Base-by-base conservation (phyloP, 768 basidiomycete genomes). In the Rubroboletus pulcherrimus region DNA sequence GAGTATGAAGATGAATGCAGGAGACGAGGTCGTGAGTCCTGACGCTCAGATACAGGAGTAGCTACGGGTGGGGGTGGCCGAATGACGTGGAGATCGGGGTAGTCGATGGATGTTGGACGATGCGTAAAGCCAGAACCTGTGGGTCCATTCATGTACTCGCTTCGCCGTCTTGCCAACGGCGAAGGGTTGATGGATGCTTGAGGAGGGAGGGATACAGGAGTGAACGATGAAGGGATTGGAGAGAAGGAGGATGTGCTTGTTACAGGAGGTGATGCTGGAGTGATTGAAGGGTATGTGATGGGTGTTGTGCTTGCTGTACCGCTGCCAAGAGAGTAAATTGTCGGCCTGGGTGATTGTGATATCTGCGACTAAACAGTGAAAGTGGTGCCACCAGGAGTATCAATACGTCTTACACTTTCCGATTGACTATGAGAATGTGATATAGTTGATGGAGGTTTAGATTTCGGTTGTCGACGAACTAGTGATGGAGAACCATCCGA, bases 131-230 rank as follows among this genome's bases (percentile, higher is more conserved):
- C 73, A 2, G 80, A 76, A 31, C 84, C 66, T 5, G 85, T 81
- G 64, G 87, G 80, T 63, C 89, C 91, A 67, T 93, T 91, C 45
- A 91, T 74, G 64, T 85, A 93, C 59, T 93, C 90, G 60, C 83
- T 88, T 44, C 81, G 71, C 52, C 89, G 83, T 53, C 90, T 80
- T 6, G 89, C 78, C 5, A 92, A 76, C 6, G 88, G 78, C 17
- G 87, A 86, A 29, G 87, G 84, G 62, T 91, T 91, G 58, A 93
- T 85, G 30, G 93, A 91, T 10, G 91, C 91, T 69, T 84, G 87
- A 2, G 93, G 93, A 11, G 91, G 93, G 0, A 88, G 80, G 0
- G 89, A 75, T 48, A 74, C 74, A 45, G 74, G 56, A 17, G 68
- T 71, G 56, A 79, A 78, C 35, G 68, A 60, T 31, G 72, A 65